These are phyloP conservation scores for Tulasnella sp. DNA, from an alignment of 768 basidiomycete species.

Conservation along the genomic window DNA sequence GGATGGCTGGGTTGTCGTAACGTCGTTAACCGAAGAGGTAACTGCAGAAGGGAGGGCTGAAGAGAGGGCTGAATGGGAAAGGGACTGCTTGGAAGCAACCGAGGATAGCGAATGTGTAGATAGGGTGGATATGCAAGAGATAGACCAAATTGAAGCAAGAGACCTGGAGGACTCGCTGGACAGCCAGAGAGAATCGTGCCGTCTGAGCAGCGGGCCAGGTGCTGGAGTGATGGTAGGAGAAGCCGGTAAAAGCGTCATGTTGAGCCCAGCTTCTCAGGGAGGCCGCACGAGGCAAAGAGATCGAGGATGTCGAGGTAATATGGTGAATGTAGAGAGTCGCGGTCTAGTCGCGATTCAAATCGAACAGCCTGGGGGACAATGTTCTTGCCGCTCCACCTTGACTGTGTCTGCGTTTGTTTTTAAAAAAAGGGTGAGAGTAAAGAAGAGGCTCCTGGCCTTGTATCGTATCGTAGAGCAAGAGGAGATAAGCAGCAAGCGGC, in stretches of 20 bases:
- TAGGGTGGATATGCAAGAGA: background rate
- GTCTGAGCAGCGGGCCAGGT: background rate
- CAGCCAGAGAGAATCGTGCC: background rate
- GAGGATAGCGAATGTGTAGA: background rate
- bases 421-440: too few relatives aligned
- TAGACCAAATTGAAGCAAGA: conserved; percentile 1
- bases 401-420: too few relatives aligned
- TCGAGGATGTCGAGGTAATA: too few relatives aligned
- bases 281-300: background rate
- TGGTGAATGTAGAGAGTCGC: background rate
- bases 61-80: too few relatives aligned
- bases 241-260: background rate
- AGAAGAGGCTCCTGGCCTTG: background rate
- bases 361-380: background rate
- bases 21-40: background rate
- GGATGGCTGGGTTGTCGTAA: background rate
- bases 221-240: conserved; percentile 9
- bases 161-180: background rate
- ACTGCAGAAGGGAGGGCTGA: background rate
- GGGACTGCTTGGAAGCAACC: background rate
- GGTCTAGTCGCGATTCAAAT: background rate
- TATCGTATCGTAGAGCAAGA: background rate
- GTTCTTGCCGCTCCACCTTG: background rate
- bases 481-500: too few relatives aligned
- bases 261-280: background rate